phyloP scores from a whole-genome alignment of 2,329 filamentous ascomycete species.

The Clathrospora elynae region DNA sequence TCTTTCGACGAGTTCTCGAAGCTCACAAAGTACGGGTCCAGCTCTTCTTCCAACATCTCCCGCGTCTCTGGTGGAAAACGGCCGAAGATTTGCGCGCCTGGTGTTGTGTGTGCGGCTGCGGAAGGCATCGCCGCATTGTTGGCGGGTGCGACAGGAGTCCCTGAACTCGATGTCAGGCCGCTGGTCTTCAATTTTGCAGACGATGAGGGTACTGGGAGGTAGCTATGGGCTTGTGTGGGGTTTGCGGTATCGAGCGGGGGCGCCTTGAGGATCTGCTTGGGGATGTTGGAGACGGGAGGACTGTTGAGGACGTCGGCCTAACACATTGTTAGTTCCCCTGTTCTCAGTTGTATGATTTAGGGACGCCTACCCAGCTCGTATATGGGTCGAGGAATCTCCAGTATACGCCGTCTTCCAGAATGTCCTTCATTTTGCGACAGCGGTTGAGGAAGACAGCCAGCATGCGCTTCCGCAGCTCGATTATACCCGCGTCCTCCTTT shows the following conservation, averaged over 20 bases:
- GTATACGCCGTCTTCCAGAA: slow-evolving; percentile 92
- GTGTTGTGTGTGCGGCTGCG: slow-evolving; percentile 61
- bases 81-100: slow-evolving; percentile 68
- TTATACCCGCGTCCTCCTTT: slow-evolving; percentile 96
- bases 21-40: slow-evolving; percentile 94
- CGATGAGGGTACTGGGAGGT: slow-evolving; percentile 80
- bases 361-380: slow-evolving; percentile 85
- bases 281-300: slow-evolving; percentile 85
- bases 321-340: slow-evolving; percentile 7
- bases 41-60: slow-evolving; percentile 80
- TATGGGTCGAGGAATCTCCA: slow-evolving; percentile 98
- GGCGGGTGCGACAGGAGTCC: slow-evolving; percentile 62
- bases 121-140: slow-evolving; percentile 57
- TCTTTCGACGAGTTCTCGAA: slow-evolving; percentile 94
- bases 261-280: slow-evolving; percentile 91
- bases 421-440: slow-evolving; percentile 88
- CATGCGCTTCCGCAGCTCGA: slow-evolving; percentile 96
- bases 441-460: slow-evolving; percentile 92
- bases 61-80: slow-evolving; percentile 82
- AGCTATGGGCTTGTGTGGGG: slow-evolving; percentile 82
- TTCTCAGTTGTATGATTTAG: background rate
- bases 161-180: slow-evolving; percentile 53
- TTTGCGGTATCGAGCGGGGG: slow-evolving; percentile 96
- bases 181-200: slow-evolving; percentile 81
- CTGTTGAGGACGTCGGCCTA: slow-evolving; percentile 95